Base-by-base conservation (phyloP, 2,329 filamentous ascomycete species). In the Ophiognomonia clavigignenti-juglandacearum region DNA sequence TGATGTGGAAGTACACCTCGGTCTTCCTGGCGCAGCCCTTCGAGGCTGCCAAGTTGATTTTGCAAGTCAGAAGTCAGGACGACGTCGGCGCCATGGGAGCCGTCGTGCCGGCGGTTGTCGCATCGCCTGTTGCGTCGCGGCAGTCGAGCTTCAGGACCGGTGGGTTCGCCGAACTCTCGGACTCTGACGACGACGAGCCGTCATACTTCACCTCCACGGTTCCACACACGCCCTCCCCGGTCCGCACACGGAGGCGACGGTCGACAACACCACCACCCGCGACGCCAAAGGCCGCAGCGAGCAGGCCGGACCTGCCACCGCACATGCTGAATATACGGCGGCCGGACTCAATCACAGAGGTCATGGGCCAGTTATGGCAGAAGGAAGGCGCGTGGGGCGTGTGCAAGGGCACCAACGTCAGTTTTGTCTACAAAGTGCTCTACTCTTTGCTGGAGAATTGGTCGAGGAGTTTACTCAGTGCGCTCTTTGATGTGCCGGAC, bases 1-100 rank as follows among this genome's bases (percentile, higher is more conserved):
- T 93, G 54, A 64, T 95, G 65, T 95, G 91, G 83, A 92, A 93
- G 63, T 98, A 98, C 69, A 86, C 85, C 13, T 89, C 85, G 48
- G 84, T 96, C 20, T 67, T 97, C 60, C 83, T 96, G 63, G 86
- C 89, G 45, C 93, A 98, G 68, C 93, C 93, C 13, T 97, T 98
- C 65, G 93, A 97, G 72, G 91, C 96, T 48, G 90, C 92, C 61
- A 97, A 96, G 76, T 93, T 85, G 13, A 80, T 97, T 47, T 70
- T 98, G 57, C 93, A 98, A 68, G 82, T 90, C 43, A 81, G 76
- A 54, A 69, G 66, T 53, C 78, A 83, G 57, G 77, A 78, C 55
- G 72, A 72, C 43, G 57, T 69, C 29, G 71, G 70, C 39, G 61
- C 61, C 1, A 48, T 68, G 36, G 57, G 55, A 11, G 53, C 57